Evolutionary conservation across 208 protist species (phyloP), one percentile per base, ranked within the genome.

Genomic region (Herpetomonas samuelpessoai): DNA sequence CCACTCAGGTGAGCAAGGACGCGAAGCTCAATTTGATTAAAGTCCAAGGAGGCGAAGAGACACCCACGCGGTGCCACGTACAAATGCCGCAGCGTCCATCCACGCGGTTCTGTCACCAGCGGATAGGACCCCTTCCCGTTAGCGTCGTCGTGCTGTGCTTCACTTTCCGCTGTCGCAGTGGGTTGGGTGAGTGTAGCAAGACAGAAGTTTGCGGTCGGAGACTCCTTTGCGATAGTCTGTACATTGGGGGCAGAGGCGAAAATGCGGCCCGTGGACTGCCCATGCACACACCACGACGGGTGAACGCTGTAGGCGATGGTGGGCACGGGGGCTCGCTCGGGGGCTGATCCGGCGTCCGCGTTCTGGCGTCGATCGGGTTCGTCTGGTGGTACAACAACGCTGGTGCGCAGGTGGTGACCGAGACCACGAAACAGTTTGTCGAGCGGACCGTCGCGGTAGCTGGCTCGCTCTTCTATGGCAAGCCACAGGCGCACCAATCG

Each of bases 1-100:
- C 72, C 68, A 53, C 78, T 87, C 1, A 91, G 71, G 49, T 92
- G 85, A 4, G 88, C 88, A 26, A 95, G 66, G 3, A 95, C 69
- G 24, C 85, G 85, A 29, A 92, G 61, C 59, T 95, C 88, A 16
- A 95, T 80, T 54, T 95, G 88, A 41, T 92, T 88, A 54, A 78
- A 92, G 62, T 92, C 88, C 47, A 95, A 69, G n/a, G 85, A 88
- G 4, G 88, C 24, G 19, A 91, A 66, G 7, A 74, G 50, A 57
- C 80, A 92, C n/a, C 76, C 87, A 6, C 81, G 74, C 16, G 83
- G 78, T 2, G 83, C 73, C 10, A 69, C 56, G 66, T 83, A 91
- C 9, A 93, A 61, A 62, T 89, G 74, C 10, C 87, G 80, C 63
- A 85, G 48, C 18, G 77, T 86, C 76, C 79, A 89, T 47, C 62